Conservation (phyloP, 345 rosid genomes). For the Populus tremula region DNA sequence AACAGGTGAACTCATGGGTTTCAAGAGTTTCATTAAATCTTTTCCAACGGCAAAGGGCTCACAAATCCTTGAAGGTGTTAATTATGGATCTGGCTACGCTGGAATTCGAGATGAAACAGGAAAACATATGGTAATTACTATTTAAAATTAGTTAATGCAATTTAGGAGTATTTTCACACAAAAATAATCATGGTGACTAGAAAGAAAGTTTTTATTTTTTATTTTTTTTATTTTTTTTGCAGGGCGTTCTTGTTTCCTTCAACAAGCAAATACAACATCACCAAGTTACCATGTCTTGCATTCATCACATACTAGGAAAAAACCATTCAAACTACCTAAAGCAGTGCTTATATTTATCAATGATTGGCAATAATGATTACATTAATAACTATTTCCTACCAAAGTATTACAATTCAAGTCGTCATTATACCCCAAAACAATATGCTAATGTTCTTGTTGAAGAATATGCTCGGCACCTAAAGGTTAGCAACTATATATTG, state of each 20-base stretch:
- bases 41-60: neutral
- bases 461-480: neutral
- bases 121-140: constrained; percentile 1
- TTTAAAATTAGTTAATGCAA: too few species aligned
- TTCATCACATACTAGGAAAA: constrained; percentile 8
- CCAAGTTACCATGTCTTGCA: constrained; percentile 10
- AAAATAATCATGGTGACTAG: too few species aligned
- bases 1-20: constrained; percentile 14
- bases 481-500: neutral
- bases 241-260: constrained; percentile 14
- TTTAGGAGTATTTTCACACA: too few species aligned
- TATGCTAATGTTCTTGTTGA: constrained; percentile 9
- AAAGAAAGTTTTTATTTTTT: too few species aligned
- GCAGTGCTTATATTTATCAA: constrained; percentile 15
- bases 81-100: constrained; percentile 19
- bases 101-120: constrained; percentile 20
- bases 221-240: neutral
- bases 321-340: neutral
- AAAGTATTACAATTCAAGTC: constrained; percentile 1
- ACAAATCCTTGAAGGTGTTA: constrained; percentile 15
- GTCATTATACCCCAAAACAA: neutral
- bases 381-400: constrained; percentile 7
- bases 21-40: constrained; percentile 8
- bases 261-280: constrained; percentile 9
- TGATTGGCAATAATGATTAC: constrained; percentile 27